These are phyloP conservation scores for Neonectria ditissima DNA, from an alignment of 2,329 filamentous ascomycete genomes.

Conservation along the genomic window DNA sequence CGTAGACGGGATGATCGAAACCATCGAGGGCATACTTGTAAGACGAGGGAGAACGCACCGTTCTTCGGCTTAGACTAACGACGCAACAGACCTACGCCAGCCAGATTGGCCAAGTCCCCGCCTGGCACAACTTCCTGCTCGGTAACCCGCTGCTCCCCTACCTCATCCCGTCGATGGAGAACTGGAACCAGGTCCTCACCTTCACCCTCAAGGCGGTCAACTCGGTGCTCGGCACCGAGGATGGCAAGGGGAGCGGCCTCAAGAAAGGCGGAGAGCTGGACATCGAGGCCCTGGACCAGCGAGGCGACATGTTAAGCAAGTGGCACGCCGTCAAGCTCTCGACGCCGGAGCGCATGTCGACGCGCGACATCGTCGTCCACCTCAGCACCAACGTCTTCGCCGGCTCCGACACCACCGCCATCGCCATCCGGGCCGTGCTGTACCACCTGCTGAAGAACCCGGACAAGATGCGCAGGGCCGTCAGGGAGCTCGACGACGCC, in stretches of 20 bases:
- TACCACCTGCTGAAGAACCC: constrained; percentile 43
- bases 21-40: constrained; percentile 22
- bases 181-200: constrained; percentile 21
- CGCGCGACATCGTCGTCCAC: constrained; percentile 16
- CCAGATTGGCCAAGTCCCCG: constrained; percentile 22
- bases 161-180: constrained; percentile 23
- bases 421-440: constrained; percentile 56
- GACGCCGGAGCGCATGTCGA: constrained; percentile 18
- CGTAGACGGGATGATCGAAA: constrained; percentile 54
- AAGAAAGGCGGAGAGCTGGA: constrained; percentile 18
- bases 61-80: neutral
- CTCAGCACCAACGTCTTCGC: constrained; percentile 45
- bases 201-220: constrained; percentile 25
- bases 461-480: constrained; percentile 31
- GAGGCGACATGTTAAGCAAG: constrained; percentile 22
- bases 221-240: constrained; percentile 6
- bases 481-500: constrained; percentile 38
- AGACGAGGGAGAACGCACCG: neutral
- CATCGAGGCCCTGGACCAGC: constrained; percentile 10
- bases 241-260: neutral
- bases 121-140: constrained; percentile 21
- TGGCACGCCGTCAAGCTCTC: constrained; percentile 30
- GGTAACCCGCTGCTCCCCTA: constrained; percentile 21
- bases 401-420: constrained; percentile 60
- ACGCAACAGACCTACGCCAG: constrained; percentile 8